Evolutionary conservation across 305 asterid species (phyloP).

Genomic region (Striga hermonthica): DNA sequence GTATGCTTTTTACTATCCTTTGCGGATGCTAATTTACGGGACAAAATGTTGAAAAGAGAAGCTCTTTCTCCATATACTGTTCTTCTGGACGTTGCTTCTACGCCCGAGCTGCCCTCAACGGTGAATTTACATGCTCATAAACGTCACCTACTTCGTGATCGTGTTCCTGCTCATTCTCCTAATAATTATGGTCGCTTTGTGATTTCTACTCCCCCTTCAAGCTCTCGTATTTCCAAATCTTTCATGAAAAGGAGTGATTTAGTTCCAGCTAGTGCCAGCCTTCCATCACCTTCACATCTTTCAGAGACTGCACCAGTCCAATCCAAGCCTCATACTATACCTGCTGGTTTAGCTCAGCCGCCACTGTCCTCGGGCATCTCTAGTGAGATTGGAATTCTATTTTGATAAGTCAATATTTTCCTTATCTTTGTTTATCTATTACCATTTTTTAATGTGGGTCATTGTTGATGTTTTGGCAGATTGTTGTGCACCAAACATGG

Average conservation of each 20-base stretch:
- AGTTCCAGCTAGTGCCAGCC: conserved; percentile 42
- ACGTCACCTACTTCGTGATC: conserved; percentile 38
- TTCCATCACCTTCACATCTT: conserved; percentile 40
- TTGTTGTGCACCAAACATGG: conserved; percentile 88
- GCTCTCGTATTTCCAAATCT: conserved; percentile 52
- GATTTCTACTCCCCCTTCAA: conserved; percentile 59
- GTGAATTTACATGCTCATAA: conserved; percentile 41
- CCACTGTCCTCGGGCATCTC: conserved; percentile 74
- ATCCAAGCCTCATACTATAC: conserved; percentile 51
- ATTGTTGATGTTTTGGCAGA: conserved; percentile 46
- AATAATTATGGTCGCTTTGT: conserved; percentile 47
- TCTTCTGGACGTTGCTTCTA: conserved; percentile 5
- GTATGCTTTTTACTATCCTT: conserved; percentile 41
- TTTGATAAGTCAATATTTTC: conserved; percentile 17
- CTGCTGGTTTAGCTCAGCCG: conserved; percentile 76
- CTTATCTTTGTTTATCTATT: conserved; percentile 9
- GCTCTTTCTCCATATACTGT: conserved; percentile 36
- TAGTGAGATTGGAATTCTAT: conserved; percentile 41
- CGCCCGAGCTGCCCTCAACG: conserved; percentile 43
- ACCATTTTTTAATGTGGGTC: conserved; percentile 27
- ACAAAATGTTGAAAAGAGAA: conserved; percentile 40
- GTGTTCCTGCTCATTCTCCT: conserved; percentile 56
- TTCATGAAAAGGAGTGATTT: conserved; percentile 54
- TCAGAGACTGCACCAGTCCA: conserved; percentile 56
- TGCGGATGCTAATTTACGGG: conserved; percentile 43